Base-by-base conservation (phyloP, 768 basidiomycete species). In the Holtermannia corniformis region DNA sequence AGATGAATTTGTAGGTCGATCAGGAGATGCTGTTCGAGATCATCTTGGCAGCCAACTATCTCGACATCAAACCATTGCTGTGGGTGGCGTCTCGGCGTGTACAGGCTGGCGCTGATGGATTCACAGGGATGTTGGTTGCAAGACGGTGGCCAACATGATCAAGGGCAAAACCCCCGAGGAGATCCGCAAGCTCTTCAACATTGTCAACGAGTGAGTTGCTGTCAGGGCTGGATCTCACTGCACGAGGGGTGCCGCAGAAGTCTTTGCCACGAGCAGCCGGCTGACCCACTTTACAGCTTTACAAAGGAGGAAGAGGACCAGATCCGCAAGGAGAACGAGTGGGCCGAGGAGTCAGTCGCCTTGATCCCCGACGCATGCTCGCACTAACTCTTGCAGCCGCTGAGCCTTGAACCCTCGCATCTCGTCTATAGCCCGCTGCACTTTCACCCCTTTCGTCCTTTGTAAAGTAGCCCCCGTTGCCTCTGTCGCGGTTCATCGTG, bases 21-120 rank as follows among this genome's bases (percentile, higher is more conserved):
- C 95, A 97, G 75, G 95, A 97, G 76, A 97, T 97, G 93, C 80
- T 99, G 4, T 97, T 97, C 62, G 95, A 99, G 77, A 99, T 97
- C 72, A 99, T 97, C 73, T 84, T 97, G 51, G 95, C 95, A 10
- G 95, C 95, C 59, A 99, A 99, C 78, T 99, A 99, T 76, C 85
- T 99, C 62, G 95, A 99, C 70, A 97, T 99, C 80, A 97, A 97
- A 77, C 86, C 92, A 20, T 81, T 97, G 45, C 82, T 97, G 93
- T 95, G 65, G 61, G 87, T 77, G 23, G 23, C 1, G 14, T 22
- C 20, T 11, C 3, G 4, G 4, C 22, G 20, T 49, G 22, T 23
- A 37, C 26, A 32, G 2, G 10, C 10, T 25, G 26, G n/a, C 20
- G 47, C 5, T 23, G 13, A 3, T 16, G 43, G 53, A 22, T 47